phyloP scores from a whole-genome alignment of 2,329 filamentous ascomycete genomes.

The Teratosphaeria pseudoeucalypti region DNA sequence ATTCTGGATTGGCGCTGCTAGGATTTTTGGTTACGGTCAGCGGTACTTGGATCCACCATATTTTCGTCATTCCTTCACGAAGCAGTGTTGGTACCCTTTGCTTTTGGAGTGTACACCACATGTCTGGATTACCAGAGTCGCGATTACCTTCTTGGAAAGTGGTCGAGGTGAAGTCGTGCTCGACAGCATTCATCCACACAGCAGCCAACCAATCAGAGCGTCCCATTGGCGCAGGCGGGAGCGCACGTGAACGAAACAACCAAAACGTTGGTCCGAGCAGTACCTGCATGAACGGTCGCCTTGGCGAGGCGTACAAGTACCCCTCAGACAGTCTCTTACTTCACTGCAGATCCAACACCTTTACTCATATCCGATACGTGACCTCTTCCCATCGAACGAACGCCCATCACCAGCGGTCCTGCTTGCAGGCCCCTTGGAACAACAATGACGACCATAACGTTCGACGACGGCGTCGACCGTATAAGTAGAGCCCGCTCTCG shows the following conservation, averaged over 20 bases:
- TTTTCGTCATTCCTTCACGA: not conserved
- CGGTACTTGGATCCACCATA: not conserved
- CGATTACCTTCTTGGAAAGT: not conserved
- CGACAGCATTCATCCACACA: not conserved
- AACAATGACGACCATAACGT: not conserved
- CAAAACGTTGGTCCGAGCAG: not conserved
- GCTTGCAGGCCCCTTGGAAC: not conserved
- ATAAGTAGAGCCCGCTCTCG: not conserved
- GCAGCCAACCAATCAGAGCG: not conserved
- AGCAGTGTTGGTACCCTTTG: not conserved
- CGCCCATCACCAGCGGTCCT: not conserved
- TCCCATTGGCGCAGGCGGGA: not conserved
- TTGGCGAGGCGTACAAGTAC: not conserved
- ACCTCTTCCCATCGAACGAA: not conserved
- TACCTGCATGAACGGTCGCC: not conserved
- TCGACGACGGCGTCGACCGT: not conserved
- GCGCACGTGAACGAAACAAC: not conserved
- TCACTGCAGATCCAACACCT: too few species aligned
- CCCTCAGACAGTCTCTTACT: not conserved
- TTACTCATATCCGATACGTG: not conserved
- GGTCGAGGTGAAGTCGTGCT: not conserved
- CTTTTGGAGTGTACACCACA: not conserved
- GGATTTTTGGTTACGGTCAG: not conserved
- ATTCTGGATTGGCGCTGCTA: not conserved
- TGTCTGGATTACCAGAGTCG: not conserved